These are phyloP conservation scores for Rickenella mellea DNA, from an alignment of 768 basidiomycete genomes.

Conservation along the genomic window DNA sequence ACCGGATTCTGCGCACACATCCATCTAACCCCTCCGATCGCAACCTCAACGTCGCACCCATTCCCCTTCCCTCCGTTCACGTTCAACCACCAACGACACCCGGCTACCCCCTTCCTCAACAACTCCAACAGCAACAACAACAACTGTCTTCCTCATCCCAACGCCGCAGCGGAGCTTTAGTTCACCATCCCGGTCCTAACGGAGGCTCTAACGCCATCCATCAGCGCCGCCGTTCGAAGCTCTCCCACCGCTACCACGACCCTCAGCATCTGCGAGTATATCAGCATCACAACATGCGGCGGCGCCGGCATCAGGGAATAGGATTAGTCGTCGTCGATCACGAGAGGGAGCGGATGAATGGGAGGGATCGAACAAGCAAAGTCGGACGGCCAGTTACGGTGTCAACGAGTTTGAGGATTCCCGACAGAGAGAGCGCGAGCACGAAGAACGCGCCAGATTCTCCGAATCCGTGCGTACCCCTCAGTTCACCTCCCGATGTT, in stretches of 20 bases:
- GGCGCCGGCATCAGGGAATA: background rate
- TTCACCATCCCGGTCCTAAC: constrained; percentile 11
- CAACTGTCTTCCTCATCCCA: constrained; percentile 8
- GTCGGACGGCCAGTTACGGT: background rate
- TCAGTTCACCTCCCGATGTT: too few relatives aligned
- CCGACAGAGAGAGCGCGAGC: too few relatives aligned
- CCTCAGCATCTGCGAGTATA: constrained; percentile 35
- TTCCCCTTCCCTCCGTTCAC: constrained; percentile 1
- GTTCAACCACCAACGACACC: background rate
- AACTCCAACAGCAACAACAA: background rate
- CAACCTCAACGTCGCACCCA: constrained; percentile 9
- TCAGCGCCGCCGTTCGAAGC: constrained; percentile 19
- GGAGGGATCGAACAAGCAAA: background rate
- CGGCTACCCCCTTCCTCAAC: background rate
- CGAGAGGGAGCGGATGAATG: too few relatives aligned
- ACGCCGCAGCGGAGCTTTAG: constrained; percentile 17
- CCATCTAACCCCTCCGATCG: constrained; percentile 3
- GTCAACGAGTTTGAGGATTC: too few relatives aligned
- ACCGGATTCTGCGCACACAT: constrained; percentile 8
- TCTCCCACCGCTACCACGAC: constrained; percentile 30
- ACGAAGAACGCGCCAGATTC: too few relatives aligned
- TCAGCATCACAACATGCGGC: too few relatives aligned
- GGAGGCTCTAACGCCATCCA: constrained; percentile 6
- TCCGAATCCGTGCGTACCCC: too few relatives aligned
- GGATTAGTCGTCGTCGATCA: background rate